Base-by-base conservation (phyloP, 129 eudicot genomes). In the Flaveria brownii region DNA sequence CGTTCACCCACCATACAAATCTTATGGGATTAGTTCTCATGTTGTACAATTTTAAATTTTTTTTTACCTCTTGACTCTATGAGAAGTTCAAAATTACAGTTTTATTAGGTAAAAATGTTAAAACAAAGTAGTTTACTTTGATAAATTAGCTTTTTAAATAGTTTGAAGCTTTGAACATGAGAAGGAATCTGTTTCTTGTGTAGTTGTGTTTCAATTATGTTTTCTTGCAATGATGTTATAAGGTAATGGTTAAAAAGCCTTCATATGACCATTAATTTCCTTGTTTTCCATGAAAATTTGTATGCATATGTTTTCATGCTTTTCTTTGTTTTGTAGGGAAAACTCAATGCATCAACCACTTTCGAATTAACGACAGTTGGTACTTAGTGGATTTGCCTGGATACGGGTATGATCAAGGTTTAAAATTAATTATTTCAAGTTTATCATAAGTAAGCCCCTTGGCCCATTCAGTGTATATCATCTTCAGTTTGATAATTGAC, bases 331-430 rank as follows among this genome's bases (percentile, higher is more conserved):
- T 74, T 89, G 82, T 90, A 94, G 98, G 98, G 55, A 94, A 94
- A 74, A 94, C 98, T 74, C 98, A 91, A 80, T 94, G 98, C 82
- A 94, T 94, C 90, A 94, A 94, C 85, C 98, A 94, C 84, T 94
- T 94, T 66, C 90, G 88, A 39, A 84, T 94, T 13, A 91, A 94
- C 69, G 96, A 89, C 77, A 91, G 97, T 84, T 94, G 98, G 98
- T 91, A 84, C 82, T 86, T 94, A 54, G 98, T 91, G 62, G 97
- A 94, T 83, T 84, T 94, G 74, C 98, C 98, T 63, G 97, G 96
- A 84, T 94, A 87, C 26, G 98, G 97, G 98, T 94, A 91, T 42
- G 77, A 4, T 54, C 77, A 46, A 26, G 4, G 6, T 13, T 61
- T 61, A 25, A 60, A 23, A 0, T 61, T 50, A 18, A 3, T n/a